Evolutionary conservation across 2,329 filamentous ascomycete genomes (phyloP), one percentile per base, ranked within the genome.

Genomic region (Fusarium temperatum): DNA sequence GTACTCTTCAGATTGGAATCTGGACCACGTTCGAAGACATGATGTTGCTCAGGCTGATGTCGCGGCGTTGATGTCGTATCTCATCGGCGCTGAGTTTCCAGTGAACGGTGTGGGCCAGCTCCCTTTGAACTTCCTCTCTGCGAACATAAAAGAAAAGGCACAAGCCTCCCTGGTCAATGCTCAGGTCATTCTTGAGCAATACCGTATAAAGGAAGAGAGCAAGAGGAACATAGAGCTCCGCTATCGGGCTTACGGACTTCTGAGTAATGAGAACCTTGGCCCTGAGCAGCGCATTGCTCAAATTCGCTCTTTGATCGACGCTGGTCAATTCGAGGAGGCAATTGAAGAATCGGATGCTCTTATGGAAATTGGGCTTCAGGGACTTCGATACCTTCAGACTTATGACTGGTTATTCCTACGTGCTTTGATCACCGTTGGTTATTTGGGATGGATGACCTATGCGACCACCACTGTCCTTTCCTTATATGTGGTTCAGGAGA

Each of bases 321-420:
- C 84, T 15, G 91, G 89, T 13, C 86, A 89, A 51, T 91, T 91
- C 73, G 91, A 96, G 64, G 89, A 94, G 75, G 94, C 96, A 4
- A 98, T 98, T 76, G 86, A 90, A 65, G 89, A 93, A 77, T 94
- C 94, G 3, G 91, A 93, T 47, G 89, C 91, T 35, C 86, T 99
- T 20, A 93, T 98, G 68, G 89, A 92, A 67, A 84, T 94, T 57
- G 92, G 91, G 4, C 87, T 99, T 3, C 89, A 94, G 70, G 96
- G 96, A 13, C 85, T 99, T 68, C 90, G 96, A 57, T 99, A 99
- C 81, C 88, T 99, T 32, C 96, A 99, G 82, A 99, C 95, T 0
- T 99, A 99, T 78, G 96, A 99, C 84, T 99, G 96, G 96, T 87
- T 99, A 6, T 99, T 99, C 83, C 85, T 99, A 41, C 89, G 96